Percentiles rank a stretch among this genome's conserved stretches.
Conservation (phyloP, 257 asterid species). For the Rubia yunnanensis region DNA sequence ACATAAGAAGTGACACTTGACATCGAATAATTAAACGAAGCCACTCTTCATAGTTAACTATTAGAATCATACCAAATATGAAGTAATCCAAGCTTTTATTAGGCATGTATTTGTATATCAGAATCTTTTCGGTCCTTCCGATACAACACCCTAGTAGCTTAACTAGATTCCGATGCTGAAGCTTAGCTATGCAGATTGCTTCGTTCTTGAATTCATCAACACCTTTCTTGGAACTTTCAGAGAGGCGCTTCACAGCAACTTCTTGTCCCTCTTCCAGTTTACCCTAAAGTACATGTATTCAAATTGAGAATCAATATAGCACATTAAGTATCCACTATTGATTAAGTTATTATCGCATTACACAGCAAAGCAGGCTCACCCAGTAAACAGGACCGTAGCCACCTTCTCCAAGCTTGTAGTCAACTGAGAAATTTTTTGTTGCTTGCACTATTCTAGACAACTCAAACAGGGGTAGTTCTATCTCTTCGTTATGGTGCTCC, state of each 20-base stretch:
- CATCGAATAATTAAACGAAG: not conserved
- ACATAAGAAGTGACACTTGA: not conserved
- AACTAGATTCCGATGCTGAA: conserved; percentile 36
- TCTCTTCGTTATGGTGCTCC: not conserved
- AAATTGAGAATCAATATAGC: not conserved
- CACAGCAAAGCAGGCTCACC: not conserved
- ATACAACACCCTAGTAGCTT: conserved; percentile 32
- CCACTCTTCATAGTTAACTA: not conserved
- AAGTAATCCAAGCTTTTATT: conserved; percentile 26
- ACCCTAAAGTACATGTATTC: conserved; percentile 12
- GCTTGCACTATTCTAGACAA: not conserved
- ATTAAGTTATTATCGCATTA: not conserved
- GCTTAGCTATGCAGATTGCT: conserved; percentile 23
- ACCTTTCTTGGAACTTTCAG: conserved; percentile 25
- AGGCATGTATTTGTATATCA: conserved; percentile 30
- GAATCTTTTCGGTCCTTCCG: conserved; percentile 22
- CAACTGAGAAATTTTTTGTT: not conserved
- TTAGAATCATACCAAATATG: conserved; percentile 20
- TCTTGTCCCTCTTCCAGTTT: conserved; percentile 26
- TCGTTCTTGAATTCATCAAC: conserved; percentile 33
- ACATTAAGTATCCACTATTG: not conserved
- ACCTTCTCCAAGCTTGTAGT: not conserved
- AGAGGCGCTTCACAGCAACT: conserved; percentile 31
- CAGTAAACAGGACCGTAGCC: not conserved
- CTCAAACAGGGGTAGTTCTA: not conserved